phyloP scores from a whole-genome alignment of 768 basidiomycete genomes.

The Myochromella boudieri region DNA sequence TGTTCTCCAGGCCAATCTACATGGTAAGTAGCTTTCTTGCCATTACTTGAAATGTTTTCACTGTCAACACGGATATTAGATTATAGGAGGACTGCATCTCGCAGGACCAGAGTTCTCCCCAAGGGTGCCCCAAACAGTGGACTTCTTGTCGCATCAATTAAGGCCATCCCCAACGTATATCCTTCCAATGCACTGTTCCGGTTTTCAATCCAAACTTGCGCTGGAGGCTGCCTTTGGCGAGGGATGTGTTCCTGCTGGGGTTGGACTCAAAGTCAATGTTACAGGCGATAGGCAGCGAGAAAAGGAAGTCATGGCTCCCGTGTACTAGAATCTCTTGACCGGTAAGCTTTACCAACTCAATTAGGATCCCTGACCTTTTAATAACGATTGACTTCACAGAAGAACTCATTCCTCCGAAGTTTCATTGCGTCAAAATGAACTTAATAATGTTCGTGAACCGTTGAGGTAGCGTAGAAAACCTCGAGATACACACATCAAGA shows the following conservation, averaged over 20 bases:
- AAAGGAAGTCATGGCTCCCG: slow-evolving; percentile 30
- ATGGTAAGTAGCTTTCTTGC: slow-evolving; percentile 48
- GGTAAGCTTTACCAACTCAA: too few species aligned
- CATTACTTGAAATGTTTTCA: background rate
- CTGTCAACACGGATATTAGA: slow-evolving; percentile 35
- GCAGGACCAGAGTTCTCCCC: slow-evolving; percentile 63
- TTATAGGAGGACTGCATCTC: slow-evolving; percentile 84
- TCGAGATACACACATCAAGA: background rate
- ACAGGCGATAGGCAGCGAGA: slow-evolving; percentile 47
- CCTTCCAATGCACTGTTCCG: slow-evolving; percentile 85
- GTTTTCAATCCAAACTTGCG: slow-evolving; percentile 74
- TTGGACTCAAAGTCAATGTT: slow-evolving; percentile 65
- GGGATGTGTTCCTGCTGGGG: slow-evolving; percentile 76
- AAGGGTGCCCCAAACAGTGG: slow-evolving; percentile 68
- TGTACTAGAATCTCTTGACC: too few species aligned
- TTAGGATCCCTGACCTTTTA: too few species aligned
- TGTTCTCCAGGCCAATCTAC: slow-evolving; percentile 67
- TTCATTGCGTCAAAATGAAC: too few species aligned
- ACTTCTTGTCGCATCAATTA: slow-evolving; percentile 64
- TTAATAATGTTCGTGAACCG: too few species aligned
- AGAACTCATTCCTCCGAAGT: too few species aligned
- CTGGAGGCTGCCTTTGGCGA: slow-evolving; percentile 70
- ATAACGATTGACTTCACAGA: too few species aligned
- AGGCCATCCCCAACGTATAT: slow-evolving; percentile 66
- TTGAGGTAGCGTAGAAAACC: background rate